These are phyloP conservation scores for Moesziomyces parantarcticus DNA, from an alignment of 1,284 basidiomycete species.

Conservation along the genomic window DNA sequence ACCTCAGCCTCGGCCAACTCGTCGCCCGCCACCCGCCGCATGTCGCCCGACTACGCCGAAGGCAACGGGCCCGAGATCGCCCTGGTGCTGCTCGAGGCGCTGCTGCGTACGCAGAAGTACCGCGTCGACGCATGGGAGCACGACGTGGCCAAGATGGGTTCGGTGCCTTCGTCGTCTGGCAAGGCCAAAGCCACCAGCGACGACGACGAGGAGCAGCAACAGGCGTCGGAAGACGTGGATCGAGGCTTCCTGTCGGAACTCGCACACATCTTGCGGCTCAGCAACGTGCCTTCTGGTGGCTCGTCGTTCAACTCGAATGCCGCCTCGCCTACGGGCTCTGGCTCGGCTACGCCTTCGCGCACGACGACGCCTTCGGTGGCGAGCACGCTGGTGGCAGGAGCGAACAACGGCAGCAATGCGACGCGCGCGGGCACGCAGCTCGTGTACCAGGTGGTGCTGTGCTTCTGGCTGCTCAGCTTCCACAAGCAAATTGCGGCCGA, in stretches of 20 bases:
- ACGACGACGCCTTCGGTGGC: conserved; percentile 16
- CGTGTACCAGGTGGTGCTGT: conserved; percentile 91
- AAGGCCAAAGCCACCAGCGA: conserved; percentile 22
- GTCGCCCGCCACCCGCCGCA: conserved; percentile 31
- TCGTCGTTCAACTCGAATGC: conserved; percentile 30
- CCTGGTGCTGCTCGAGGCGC: conserved; percentile 86
- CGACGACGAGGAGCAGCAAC: conserved; percentile 14
- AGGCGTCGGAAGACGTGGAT: conserved; percentile 15
- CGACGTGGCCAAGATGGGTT: conserved; percentile 53
- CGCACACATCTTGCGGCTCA: conserved; percentile 42
- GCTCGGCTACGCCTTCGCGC: conserved; percentile 39
- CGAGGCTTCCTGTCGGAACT: conserved; percentile 53
- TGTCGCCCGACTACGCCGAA: conserved; percentile 57
- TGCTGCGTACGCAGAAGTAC: conserved; percentile 83
- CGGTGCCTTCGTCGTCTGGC: conserved; percentile 10
- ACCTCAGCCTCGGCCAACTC: conserved; percentile 3
- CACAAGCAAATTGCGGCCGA: conserved; percentile 84
- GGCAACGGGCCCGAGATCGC: conserved; percentile 84
- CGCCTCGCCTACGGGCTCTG: conserved; percentile 43
- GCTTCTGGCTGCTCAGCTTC: conserved; percentile 93
- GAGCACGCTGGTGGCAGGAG: conserved; percentile 36
- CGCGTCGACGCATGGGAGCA: conserved; percentile 72
- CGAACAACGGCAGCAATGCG: conserved; percentile 26
- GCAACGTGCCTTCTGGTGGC: conserved; percentile 26
- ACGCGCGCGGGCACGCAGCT: conserved; percentile 75